Evolutionary conservation across 768 basidiomycete genomes (phyloP).

Genomic region (Termitomyces sp.): DNA sequence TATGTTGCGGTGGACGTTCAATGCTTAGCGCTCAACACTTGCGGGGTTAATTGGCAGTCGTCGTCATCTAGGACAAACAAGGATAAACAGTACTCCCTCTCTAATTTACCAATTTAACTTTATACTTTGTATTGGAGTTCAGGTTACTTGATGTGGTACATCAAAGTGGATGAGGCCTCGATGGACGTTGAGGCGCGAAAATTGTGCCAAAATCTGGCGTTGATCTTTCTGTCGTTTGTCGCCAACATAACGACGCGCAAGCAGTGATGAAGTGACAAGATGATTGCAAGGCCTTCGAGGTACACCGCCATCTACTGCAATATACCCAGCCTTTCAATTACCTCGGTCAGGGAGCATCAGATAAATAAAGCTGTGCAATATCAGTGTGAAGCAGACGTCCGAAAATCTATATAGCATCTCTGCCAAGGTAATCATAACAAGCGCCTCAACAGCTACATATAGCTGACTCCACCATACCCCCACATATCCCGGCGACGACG

Average conservation of each 20-base stretch:
- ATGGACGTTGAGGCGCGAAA: neutral
- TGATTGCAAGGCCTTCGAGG: neutral
- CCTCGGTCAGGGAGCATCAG: neutral
- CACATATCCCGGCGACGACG: neutral
- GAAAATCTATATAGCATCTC: neutral
- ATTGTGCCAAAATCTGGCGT: neutral
- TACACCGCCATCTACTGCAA: neutral
- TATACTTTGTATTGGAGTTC: neutral
- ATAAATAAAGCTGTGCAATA: neutral
- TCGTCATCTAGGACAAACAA: neutral
- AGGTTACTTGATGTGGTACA: neutral
- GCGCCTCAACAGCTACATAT: neutral
- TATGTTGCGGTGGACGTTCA: neutral
- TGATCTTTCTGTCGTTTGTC: neutral
- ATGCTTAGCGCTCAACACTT: neutral
- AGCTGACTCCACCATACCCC: neutral
- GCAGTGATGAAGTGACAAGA: neutral
- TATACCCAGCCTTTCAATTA: neutral
- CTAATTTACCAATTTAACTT: neutral
- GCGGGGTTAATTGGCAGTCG: neutral
- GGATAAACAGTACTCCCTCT: neutral
- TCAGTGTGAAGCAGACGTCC: neutral
- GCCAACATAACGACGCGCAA: neutral
- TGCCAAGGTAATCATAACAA: neutral
- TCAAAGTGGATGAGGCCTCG: neutral